Evolutionary conservation across 768 basidiomycete species (phyloP), one percentile per base, ranked within the genome.

Genomic region (Crassisporium funariophilum): DNA sequence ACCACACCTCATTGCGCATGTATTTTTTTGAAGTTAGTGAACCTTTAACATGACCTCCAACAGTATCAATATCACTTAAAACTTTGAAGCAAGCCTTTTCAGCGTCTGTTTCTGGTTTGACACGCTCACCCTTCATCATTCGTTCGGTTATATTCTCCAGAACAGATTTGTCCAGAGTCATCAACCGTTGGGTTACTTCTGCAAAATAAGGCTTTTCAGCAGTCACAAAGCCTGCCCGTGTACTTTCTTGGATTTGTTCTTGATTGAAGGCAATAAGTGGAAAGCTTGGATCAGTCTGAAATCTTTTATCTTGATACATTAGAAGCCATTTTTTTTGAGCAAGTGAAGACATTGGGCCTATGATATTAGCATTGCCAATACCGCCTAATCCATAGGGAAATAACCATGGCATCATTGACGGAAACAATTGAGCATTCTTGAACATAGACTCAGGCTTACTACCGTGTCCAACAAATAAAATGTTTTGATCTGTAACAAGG

Each of bases 261-360:
- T 75, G 70, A 45, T 64, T 73, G 46, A 73, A 75, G 0, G 61
- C 67, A 12, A 72, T 48, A 23, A 75, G 64, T 0, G 67, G 61
- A 50, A 72, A 77, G 29, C 58, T 53, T 1, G 47, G 9, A 47
- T 75, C 71, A 3, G 34, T 49, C 48, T 75, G 70, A 58, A 69
- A 73, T 0, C 63, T 43, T 16, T 70, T 69, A 38, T 74, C 73
- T 47, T 68, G 61, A 47, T 71, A 75, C 62, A 66, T 60, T 1
- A 72, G 25, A 4, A 63, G 39, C 12, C 42, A 21, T 34, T 35
- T 19, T 45, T 64, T 64, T 41, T 69, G 65, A 3, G 20, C 49
- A 10, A 34, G 41, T 12, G 48, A 40, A 6, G 57, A 49, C n/a
- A n/a, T n/a, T n/a, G n/a, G n/a, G n/a, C n/a, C n/a, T n/a, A n/a